Percentiles rank a stretch among this genome's conserved stretches.
These are phyloP conservation scores for Fusarium redolens DNA, from an alignment of 2,329 filamentous ascomycete genomes.

Conservation along the genomic window DNA sequence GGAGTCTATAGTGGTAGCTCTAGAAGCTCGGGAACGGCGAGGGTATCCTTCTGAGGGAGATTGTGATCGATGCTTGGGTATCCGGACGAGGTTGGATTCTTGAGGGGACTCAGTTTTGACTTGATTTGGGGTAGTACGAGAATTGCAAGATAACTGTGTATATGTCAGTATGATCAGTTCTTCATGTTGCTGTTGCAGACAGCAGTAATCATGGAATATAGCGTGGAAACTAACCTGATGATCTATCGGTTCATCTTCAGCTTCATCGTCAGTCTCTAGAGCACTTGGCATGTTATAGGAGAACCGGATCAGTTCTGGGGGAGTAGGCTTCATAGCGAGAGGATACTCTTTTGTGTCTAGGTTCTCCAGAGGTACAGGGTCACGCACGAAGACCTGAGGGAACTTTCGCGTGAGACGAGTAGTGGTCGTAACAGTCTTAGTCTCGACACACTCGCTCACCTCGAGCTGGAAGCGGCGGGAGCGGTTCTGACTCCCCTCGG, in stretches of 20 bases:
- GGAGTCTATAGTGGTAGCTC: slow-evolving; percentile 48
- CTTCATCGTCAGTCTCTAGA: slow-evolving; percentile 43
- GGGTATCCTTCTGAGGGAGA: slow-evolving; percentile 51
- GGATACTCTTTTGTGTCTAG: slow-evolving; percentile 93
- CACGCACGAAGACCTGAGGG: slow-evolving; percentile 83
- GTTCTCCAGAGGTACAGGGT: slow-evolving; percentile 75
- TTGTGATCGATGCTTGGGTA: slow-evolving; percentile 47
- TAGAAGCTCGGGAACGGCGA: slow-evolving; percentile 47
- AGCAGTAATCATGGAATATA: background rate
- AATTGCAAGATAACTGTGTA: slow-evolving; percentile 33
- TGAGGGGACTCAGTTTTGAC: slow-evolving; percentile 45
- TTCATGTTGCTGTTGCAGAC: too few species aligned
- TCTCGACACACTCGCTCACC: slow-evolving; percentile 74
- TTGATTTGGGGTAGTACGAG: slow-evolving; percentile 42
- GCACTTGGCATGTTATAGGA: slow-evolving; percentile 71
- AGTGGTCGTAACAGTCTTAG: slow-evolving; percentile 85
- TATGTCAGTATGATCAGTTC: slow-evolving; percentile 10
- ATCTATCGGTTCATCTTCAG: slow-evolving; percentile 33
- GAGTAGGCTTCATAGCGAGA: slow-evolving; percentile 84
- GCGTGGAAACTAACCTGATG: slow-evolving; percentile 37
- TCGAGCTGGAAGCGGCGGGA: slow-evolving; percentile 63
- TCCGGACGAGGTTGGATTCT: slow-evolving; percentile 44
- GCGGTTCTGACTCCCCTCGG: slow-evolving; percentile 53
- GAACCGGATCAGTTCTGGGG: slow-evolving; percentile 80
- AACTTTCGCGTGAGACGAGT: slow-evolving; percentile 89